These are phyloP conservation scores for Pelargonium australe DNA, from an alignment of 441 rosid genomes.

Conservation along the genomic window DNA sequence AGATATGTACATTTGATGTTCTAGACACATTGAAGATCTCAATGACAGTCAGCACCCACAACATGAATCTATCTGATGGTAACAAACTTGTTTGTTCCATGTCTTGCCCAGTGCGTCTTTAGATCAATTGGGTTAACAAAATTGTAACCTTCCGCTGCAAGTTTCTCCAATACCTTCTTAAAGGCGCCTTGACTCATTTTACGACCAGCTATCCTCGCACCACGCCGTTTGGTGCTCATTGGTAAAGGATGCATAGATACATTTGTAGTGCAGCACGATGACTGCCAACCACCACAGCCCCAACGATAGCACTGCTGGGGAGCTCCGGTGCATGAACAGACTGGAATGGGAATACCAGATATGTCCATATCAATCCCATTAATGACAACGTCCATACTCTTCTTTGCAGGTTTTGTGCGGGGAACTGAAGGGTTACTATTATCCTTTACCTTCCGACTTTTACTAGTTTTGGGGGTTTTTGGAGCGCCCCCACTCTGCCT, in stretches of 20 bases:
- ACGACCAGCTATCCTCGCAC: conserved; percentile 89
- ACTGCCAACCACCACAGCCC: conserved; percentile 99
- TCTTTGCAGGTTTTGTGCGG: conserved; percentile 64
- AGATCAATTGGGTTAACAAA: conserved; percentile 75
- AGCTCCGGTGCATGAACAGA: conserved; percentile 26
- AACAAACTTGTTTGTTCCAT: conserved; percentile 97
- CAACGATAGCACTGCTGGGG: conserved; percentile 85
- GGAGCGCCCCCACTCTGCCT: conserved; percentile 23
- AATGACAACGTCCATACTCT: conserved; percentile 68
- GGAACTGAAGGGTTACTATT: conserved; percentile 33
- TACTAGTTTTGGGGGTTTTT: conserved; percentile 23
- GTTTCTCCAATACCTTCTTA: conserved; percentile 77
- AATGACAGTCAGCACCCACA: too few relatives aligned
- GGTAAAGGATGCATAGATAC: conserved; percentile 85
- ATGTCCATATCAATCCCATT: conserved; percentile 86
- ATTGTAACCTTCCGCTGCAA: conserved; percentile 64
- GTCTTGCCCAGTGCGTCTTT: conserved; percentile 91
- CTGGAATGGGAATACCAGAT: conserved; percentile 75
- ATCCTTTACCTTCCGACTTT: conserved; percentile 54
- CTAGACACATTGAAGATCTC: too few relatives aligned
- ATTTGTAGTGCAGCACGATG: conserved; percentile 83
- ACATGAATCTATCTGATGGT: conserved; percentile 58
- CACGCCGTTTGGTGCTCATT: conserved; percentile 80
- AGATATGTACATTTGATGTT: too few relatives aligned
- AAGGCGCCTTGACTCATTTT: conserved; percentile 98